Evolutionary conservation across 192 early-diverging fungal genomes (phyloP).

Genomic region (Gonapodya prolifera): DNA sequence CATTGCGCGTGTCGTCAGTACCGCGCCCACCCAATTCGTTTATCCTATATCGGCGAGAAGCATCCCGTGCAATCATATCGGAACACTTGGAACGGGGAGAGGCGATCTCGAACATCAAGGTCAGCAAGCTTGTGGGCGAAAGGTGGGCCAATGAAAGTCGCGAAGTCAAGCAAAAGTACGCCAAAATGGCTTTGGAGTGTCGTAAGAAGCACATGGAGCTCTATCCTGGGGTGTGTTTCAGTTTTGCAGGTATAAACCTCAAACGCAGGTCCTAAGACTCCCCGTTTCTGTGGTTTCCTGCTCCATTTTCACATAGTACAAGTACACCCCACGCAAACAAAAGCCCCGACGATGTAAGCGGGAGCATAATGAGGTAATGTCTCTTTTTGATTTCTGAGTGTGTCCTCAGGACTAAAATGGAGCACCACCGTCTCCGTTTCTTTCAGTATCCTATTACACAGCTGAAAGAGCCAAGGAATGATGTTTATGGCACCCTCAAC

Average conservation of each 20-base stretch:
- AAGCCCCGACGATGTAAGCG: background rate
- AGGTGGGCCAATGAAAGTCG: background rate
- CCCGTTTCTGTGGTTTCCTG: background rate
- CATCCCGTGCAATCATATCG: background rate
- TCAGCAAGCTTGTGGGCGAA: background rate
- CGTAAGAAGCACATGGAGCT: background rate
- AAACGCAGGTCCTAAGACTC: background rate
- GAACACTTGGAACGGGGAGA: background rate
- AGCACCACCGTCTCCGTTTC: background rate
- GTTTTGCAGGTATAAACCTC: background rate
- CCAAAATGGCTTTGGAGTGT: background rate
- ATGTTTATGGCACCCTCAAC: background rate
- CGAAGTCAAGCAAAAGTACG: background rate
- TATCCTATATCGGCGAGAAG: background rate
- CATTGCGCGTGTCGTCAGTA: background rate
- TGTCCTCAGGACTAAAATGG: background rate
- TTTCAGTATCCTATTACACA: background rate
- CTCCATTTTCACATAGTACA: background rate
- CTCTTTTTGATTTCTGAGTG: background rate
- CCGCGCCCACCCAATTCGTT: background rate
- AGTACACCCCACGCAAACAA: background rate
- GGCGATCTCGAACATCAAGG: background rate
- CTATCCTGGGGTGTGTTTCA: background rate
- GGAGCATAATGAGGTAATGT: background rate
- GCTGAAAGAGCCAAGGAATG: background rate